Conservation (phyloP, 108 stramenopile genomes). For the Cyclostephanos tholiformis region DNA sequence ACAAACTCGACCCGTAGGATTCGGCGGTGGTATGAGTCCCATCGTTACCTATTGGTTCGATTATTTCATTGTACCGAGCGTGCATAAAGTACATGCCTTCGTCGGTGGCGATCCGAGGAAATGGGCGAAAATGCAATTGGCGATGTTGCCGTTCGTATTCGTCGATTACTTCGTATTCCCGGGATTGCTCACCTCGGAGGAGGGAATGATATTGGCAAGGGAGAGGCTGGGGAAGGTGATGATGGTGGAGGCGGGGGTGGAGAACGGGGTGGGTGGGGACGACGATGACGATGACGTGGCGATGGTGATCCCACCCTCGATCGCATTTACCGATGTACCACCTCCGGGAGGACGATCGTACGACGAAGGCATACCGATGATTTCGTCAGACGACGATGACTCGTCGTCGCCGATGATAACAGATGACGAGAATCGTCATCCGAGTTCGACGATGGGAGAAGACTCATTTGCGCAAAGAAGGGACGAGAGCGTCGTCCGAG, state of each 20-base stretch:
- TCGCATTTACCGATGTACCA: background rate
- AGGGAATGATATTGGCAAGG: slow-evolving; percentile 21
- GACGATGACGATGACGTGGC: background rate
- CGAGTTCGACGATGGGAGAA: no score
- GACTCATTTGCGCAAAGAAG: no score
- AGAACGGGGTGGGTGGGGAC: background rate
- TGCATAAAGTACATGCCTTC: slow-evolving; percentile 38
- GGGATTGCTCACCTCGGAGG: slow-evolving; percentile 40
- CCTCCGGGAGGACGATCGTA: background rate
- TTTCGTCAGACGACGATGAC: background rate
- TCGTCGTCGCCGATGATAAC: background rate
- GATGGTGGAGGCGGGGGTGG: background rate
- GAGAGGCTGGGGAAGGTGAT: background rate
- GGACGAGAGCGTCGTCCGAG: no score
- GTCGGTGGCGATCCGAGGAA: slow-evolving; percentile 50
- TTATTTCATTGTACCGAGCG: slow-evolving; percentile 42
- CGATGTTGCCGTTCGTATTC: slow-evolving; percentile 33
- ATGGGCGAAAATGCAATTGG: slow-evolving; percentile 18
- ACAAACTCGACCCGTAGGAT: slow-evolving; percentile 15
- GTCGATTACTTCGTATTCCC: slow-evolving; percentile 51
- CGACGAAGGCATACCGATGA: background rate
- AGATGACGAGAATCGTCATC: no score
- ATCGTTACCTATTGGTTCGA: slow-evolving; percentile 45
- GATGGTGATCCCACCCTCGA: background rate
- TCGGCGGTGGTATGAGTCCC: slow-evolving; percentile 31